phyloP scores from a whole-genome alignment of 306 rosid genomes.

The Castanopsis chinensis region DNA sequence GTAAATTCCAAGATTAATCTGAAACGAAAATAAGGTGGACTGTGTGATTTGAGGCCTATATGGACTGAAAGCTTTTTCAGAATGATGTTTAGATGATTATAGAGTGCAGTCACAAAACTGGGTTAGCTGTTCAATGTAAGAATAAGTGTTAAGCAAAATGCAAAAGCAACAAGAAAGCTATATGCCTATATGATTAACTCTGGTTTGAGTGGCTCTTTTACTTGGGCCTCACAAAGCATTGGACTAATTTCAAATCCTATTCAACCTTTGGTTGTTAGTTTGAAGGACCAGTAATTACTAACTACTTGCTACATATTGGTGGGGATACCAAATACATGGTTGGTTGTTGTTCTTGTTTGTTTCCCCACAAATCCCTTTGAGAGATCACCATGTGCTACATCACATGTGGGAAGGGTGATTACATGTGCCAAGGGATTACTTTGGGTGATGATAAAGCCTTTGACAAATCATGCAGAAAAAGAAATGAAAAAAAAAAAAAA shows the following conservation, averaged over 20 bases:
- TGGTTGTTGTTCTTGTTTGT: no score
- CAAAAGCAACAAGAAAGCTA: neutral
- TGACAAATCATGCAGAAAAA: neutral
- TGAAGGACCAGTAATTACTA: no score
- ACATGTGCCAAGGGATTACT: neutral
- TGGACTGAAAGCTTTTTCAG: neutral
- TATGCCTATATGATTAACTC: no score
- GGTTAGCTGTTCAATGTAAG: neutral
- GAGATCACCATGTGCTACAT: no score
- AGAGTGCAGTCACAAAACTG: neutral
- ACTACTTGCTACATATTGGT: no score
- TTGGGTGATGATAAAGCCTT: neutral
- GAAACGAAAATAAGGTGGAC: conserved; percentile 18
- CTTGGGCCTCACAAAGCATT: neutral
- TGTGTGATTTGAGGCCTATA: neutral
- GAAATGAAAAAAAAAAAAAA: no score
- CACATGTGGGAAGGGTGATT: no score
- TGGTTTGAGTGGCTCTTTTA: neutral
- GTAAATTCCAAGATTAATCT: conserved; percentile 73
- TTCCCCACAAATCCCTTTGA: no score
- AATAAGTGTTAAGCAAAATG: neutral
- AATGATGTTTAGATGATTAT: neutral
- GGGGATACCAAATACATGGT: no score
- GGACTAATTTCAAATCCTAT: neutral
- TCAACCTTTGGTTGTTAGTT: no score